Percentiles rank a stretch among this genome's conserved stretches.
Conservation (phyloP, 306 rosid genomes). For the Hippophae gyantsensis region DNA sequence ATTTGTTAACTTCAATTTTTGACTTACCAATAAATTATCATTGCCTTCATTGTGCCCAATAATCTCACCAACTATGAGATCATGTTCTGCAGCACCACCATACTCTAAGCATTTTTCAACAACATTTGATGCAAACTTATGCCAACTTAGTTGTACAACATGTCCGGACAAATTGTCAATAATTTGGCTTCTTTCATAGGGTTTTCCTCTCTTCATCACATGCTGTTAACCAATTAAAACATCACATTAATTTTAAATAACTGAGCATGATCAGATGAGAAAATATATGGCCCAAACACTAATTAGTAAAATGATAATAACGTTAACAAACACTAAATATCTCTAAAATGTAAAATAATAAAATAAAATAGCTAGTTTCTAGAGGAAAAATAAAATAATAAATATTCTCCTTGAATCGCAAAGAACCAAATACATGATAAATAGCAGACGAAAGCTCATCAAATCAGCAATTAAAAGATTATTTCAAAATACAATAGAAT, state of each 20-base stretch:
- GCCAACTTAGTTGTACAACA: slow-evolving; percentile 57
- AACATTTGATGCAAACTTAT: slow-evolving; percentile 43
- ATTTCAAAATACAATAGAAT: no score
- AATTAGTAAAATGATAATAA: background rate
- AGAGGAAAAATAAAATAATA: no score
- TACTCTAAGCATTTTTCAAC: slow-evolving; percentile 39
- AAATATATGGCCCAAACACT: background rate
- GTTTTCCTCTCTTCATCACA: slow-evolving; percentile 68
- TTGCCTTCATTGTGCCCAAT: slow-evolving; percentile 31
- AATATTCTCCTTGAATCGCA: no score
- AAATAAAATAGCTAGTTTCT: no score
- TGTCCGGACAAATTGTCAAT: slow-evolving; percentile 54
- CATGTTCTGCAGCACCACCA: slow-evolving; percentile 26
- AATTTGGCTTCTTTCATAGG: slow-evolving; percentile 62
- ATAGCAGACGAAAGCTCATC: no score
- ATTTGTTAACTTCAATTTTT: background rate
- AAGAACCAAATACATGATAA: no score
- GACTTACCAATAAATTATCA: slow-evolving; percentile 35
- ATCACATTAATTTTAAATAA: slow-evolving; percentile 5
- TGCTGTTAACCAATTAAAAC: slow-evolving; percentile 36
- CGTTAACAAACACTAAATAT: no score
- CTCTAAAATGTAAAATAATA: no score
- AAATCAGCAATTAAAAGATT: no score
- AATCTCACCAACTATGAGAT: slow-evolving; percentile 26
- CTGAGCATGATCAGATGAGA: background rate